These are phyloP conservation scores for Chlorencoelia australis DNA, from an alignment of 2,329 filamentous ascomycete genomes.

Conservation along the genomic window DNA sequence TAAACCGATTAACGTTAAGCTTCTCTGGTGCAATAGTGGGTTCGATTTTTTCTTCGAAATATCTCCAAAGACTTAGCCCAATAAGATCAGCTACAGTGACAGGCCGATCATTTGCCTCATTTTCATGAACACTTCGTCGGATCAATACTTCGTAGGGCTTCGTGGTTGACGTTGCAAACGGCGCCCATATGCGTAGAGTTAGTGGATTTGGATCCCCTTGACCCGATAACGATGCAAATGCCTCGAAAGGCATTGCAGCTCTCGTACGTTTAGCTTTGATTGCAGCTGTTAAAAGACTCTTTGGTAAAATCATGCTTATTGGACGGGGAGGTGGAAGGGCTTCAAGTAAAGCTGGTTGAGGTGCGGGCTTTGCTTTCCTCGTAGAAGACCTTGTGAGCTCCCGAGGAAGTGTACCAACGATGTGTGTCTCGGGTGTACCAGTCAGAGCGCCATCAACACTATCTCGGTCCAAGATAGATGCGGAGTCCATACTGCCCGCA, in stretches of 20 bases:
- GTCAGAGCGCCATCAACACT: conserved; percentile 48
- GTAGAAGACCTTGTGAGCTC: conserved; percentile 53
- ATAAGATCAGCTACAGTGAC: conserved; percentile 75
- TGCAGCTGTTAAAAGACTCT: conserved; percentile 61
- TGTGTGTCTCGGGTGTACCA: conserved; percentile 43
- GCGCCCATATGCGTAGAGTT: conserved; percentile 66
- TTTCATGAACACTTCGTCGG: conserved; percentile 57
- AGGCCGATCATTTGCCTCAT: conserved; percentile 48
- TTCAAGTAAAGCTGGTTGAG: conserved; percentile 47
- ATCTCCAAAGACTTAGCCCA: conserved; percentile 67
- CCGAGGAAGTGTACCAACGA: conserved; percentile 54
- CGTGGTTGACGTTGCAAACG: conserved; percentile 54
- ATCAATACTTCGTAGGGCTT: conserved; percentile 65
- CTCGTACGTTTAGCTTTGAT: conserved; percentile 64
- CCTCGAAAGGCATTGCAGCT: conserved; percentile 61
- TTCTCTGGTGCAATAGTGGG: conserved; percentile 56
- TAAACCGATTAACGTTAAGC: conserved; percentile 73
- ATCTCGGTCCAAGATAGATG: conserved; percentile 55
- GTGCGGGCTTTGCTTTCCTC: conserved; percentile 48
- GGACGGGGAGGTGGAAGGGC: conserved; percentile 61
- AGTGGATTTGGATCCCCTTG: conserved; percentile 70
- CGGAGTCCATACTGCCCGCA: conserved; percentile 58
- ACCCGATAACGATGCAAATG: conserved; percentile 66
- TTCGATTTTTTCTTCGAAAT: conserved; percentile 65
- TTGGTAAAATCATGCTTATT: conserved; percentile 57